Evolutionary conservation across 2,329 filamentous ascomycete species (phyloP).

Genomic region (Mycosphaerella arachidis): DNA sequence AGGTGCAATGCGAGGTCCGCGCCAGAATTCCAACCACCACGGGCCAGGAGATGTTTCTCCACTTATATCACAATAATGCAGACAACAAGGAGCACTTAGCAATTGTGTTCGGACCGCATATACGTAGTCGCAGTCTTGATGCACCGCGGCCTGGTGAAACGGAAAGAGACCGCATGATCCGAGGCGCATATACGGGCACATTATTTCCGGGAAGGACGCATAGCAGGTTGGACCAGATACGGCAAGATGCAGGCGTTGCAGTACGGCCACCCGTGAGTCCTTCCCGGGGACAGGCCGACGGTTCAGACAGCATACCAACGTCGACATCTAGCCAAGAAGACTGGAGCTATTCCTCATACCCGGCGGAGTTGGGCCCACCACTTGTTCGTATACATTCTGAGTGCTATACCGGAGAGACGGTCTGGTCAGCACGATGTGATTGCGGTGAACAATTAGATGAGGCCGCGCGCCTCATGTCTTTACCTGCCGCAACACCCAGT

Average conservation of each 20-base stretch:
- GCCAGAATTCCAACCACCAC: constrained; percentile 89
- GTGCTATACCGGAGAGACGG: constrained; percentile 97
- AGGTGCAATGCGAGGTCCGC: constrained; percentile 89
- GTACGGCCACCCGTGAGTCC: constrained; percentile 17
- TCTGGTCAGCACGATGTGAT: constrained; percentile 96
- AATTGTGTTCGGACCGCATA: constrained; percentile 88
- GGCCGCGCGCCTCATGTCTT: constrained; percentile 81
- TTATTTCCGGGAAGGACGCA: constrained; percentile 79
- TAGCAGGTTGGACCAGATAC: constrained; percentile 58
- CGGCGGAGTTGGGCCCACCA: constrained; percentile 49
- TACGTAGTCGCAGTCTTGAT: constrained; percentile 68
- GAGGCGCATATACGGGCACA: constrained; percentile 85
- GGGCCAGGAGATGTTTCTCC: constrained; percentile 93
- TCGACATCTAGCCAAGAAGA: constrained; percentile 8
- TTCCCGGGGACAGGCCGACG: constrained; percentile 10
- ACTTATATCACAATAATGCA: constrained; percentile 86
- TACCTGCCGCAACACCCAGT: constrained; percentile 27
- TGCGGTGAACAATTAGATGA: constrained; percentile 98
- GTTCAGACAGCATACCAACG: constrained; percentile 17
- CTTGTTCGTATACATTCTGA: constrained; percentile 95
- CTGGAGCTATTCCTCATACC: constrained; percentile 22
- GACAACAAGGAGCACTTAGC: constrained; percentile 96
- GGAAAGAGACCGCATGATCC: constrained; percentile 85
- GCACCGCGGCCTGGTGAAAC: constrained; percentile 70
- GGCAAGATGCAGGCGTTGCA: constrained; percentile 37